Base-by-base conservation (phyloP, 768 basidiomycete species). In the Kwoniella mangroviensis region DNA sequence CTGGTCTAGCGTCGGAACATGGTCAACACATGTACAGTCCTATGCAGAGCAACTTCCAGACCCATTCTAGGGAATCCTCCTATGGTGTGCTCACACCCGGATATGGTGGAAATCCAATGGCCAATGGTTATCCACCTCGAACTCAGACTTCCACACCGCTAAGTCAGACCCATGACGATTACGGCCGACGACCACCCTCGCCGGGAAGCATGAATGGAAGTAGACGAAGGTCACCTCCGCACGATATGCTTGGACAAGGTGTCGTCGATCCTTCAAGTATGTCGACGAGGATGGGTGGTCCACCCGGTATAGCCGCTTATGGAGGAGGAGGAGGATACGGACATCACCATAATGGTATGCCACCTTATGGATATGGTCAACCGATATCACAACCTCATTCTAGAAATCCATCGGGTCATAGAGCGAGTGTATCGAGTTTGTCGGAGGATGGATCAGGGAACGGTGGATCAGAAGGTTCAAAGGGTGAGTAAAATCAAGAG, bases 91-190 rank as follows among this genome's bases (percentile, higher is more conserved):
- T 76, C 52, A 77, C 73, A 17, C 74, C 78, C 0, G 72, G 74
- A 17, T 76, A 77, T 60, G 58, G 63, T 19, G 56, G 58, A 34
- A 65, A 69, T 21, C 74, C 72, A 22, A 78, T 78, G 71, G 67
- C 67, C 42, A 75, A 75, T 64, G 74, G 75, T 6, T 77, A 77
- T 60, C 79, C 79, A 7, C 74, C 74, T 45, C 68, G 78, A 49
- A 77, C 75, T 2, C 74, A 79, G 53, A 77, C 72, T 26, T 74
- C 75, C 22, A 79, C 78, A 3, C 78, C 78, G n/a, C 69, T 79
- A 22, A 73, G 71, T 56, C 77, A 79, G 63, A 57, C 58, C 10
- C 77, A 78, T 41, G 77, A 77, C 40, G 73, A 70, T 13, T 68
- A 67, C n/a, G 63, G 67, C 17, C 64, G 68, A 63, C 34, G 58